Percentiles rank a stretch among this genome's conserved stretches.
phyloP scores from a whole-genome alignment of 192 early-diverging fungal species.

The Backusella westeae region DNA sequence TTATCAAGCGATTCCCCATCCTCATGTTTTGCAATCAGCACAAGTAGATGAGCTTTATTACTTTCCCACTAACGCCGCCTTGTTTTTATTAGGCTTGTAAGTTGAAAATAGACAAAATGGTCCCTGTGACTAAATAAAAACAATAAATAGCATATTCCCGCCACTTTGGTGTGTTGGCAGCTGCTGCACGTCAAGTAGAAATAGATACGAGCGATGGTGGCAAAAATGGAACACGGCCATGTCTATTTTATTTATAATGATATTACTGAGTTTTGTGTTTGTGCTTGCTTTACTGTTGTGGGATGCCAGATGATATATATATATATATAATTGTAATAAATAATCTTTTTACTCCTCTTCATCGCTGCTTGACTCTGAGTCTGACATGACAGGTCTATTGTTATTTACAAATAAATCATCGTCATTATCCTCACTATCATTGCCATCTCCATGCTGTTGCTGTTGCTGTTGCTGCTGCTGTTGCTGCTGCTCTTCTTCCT shows the following conservation, averaged over 20 bases:
- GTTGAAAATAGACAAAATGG: background rate
- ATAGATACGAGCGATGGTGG: background rate
- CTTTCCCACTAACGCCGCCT: background rate
- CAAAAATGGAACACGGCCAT: background rate
- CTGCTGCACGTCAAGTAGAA: background rate
- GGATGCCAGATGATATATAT: background rate
- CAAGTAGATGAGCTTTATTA: background rate
- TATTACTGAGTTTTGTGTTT: background rate
- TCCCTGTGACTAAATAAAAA: background rate
- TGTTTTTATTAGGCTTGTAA: conserved; percentile 8
- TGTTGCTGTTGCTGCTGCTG: conserved; percentile 13
- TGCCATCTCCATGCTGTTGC: background rate
- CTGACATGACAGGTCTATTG: conserved; percentile 52
- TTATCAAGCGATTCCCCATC: background rate
- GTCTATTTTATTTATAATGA: conserved; percentile 10
- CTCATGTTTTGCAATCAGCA: background rate
- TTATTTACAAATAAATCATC: conserved; percentile 63
- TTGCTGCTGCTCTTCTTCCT: conserved; percentile 18
- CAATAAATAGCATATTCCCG: background rate
- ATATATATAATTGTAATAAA: too few relatives aligned
- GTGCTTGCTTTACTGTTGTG: background rate
- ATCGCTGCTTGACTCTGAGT: conserved; percentile 39
- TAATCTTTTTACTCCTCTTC: conserved; percentile 11
- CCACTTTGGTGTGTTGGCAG: conserved; percentile 8
- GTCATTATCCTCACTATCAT: conserved; percentile 32